A percentile compares a stretch with the other conserved stretches of the same genome.
These are phyloP conservation scores for Pseudovirgaria hyperparasitica DNA, from an alignment of 2,329 filamentous ascomycete species.

Conservation along the genomic window DNA sequence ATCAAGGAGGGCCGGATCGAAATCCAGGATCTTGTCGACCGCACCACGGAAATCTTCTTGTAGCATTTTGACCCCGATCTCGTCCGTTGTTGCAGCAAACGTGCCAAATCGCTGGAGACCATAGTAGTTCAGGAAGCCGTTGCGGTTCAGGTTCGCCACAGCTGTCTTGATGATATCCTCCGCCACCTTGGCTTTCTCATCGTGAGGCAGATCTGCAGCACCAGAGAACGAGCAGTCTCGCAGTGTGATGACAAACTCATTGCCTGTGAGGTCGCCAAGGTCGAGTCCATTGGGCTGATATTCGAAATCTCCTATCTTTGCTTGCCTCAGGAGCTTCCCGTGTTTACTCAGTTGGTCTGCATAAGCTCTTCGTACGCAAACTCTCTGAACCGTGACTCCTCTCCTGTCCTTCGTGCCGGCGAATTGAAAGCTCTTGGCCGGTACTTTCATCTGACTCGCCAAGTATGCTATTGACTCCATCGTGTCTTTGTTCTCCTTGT, in stretches of 20 bases:
- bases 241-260: conserved; percentile 85
- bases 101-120: conserved; percentile 95
- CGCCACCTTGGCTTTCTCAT: conserved; percentile 32
- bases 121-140: conserved; percentile 95
- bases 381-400: conserved; percentile 72
- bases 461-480: conserved; percentile 80
- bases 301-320: conserved; percentile 64
- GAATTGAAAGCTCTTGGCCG: conserved; percentile 58
- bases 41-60: conserved; percentile 70
- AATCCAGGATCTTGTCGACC: conserved; percentile 63
- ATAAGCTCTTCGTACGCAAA: conserved; percentile 51
- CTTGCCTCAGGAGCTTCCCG: conserved; percentile 47
- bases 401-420: conserved; percentile 87
- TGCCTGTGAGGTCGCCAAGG: conserved; percentile 74
- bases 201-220: conserved; percentile 19
- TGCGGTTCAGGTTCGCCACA: conserved; percentile 52
- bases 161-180: conserved; percentile 42
- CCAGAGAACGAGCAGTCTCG: conserved; percentile 63
- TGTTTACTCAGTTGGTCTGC: conserved; percentile 53
- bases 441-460: conserved; percentile 57
- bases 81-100: conserved; percentile 73
- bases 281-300: conserved; percentile 60
- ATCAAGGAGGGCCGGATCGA: conserved; percentile 48
- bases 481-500: conserved; percentile 95
- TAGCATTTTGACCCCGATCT: conserved; percentile 72